Conservation (phyloP, 1,139 yeast species). For the Hanseniaspora gamundiae region DNA sequence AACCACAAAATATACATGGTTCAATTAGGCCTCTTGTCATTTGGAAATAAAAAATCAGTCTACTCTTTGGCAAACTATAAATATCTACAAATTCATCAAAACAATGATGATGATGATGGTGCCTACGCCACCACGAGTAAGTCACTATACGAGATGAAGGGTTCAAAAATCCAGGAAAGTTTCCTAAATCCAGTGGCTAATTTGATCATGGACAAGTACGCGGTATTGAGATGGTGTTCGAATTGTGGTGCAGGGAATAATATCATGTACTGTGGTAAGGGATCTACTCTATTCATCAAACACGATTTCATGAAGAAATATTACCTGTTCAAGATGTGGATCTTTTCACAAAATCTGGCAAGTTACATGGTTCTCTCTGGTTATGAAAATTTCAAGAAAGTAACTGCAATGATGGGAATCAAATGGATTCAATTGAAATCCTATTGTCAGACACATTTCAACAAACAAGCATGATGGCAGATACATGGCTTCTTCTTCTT, state of each 20-base stretch:
- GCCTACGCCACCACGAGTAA: too few relatives aligned
- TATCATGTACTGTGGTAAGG: constrained; percentile 1
- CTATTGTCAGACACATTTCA: too few relatives aligned
- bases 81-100: background rate
- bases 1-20: background rate
- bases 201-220: background rate
- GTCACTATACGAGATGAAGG: background rate
- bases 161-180: background rate
- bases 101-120: background rate
- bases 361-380: background rate
- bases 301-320: background rate
- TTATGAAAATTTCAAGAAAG: too few relatives aligned
- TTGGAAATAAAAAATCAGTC: background rate
- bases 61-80: constrained; percentile 1
- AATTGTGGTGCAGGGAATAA: background rate
- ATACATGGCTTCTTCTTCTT: too few relatives aligned
- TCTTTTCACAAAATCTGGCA: background rate
- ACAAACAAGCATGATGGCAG: too few relatives aligned
- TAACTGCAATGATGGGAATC: too few relatives aligned
- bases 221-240: background rate
- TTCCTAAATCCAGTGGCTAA: constrained; percentile 1
- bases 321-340: background rate
- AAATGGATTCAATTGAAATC: too few relatives aligned
- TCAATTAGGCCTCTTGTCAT: constrained; percentile 1
- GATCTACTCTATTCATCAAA: background rate